Evolutionary conservation across 306 rosid genomes (phyloP).

Genomic region (Argentina anserina): DNA sequence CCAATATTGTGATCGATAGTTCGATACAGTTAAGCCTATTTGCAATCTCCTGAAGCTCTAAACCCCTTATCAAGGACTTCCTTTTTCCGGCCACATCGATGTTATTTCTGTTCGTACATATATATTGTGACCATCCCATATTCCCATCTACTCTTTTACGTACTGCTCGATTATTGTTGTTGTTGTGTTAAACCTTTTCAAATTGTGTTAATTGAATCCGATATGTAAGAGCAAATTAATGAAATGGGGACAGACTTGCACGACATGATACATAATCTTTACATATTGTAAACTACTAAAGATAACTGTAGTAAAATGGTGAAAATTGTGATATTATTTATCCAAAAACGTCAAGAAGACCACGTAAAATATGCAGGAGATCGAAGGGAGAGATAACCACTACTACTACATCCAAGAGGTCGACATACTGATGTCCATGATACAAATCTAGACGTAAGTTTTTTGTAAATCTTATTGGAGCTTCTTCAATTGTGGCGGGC

Average conservation of each 20-base stretch:
- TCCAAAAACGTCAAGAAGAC: not conserved
- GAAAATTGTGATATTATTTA: not conserved
- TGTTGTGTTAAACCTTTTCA: not conserved
- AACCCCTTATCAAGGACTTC: not conserved
- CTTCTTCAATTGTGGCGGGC: not conserved
- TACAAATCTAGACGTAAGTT: not conserved
- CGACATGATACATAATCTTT: not conserved
- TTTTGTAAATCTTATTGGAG: not conserved
- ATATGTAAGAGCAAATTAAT: not conserved
- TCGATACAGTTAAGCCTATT: too few relatives aligned
- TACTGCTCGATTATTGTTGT: not conserved
- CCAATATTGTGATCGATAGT: not conserved
- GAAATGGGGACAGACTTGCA: not conserved
- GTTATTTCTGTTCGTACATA: not conserved
- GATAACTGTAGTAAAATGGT: not conserved
- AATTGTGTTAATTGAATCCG: not conserved
- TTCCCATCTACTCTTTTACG: too few relatives aligned
- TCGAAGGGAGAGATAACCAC: not conserved
- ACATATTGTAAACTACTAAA: too few relatives aligned
- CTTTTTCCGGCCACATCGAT: too few relatives aligned
- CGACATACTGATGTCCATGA: not conserved
- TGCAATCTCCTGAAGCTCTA: not conserved
- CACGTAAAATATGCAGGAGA: not conserved
- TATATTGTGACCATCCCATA: too few relatives aligned
- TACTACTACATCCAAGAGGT: too few relatives aligned